phyloP scores from a whole-genome alignment of 441 rosid species.

The Syzygium malaccense region DNA sequence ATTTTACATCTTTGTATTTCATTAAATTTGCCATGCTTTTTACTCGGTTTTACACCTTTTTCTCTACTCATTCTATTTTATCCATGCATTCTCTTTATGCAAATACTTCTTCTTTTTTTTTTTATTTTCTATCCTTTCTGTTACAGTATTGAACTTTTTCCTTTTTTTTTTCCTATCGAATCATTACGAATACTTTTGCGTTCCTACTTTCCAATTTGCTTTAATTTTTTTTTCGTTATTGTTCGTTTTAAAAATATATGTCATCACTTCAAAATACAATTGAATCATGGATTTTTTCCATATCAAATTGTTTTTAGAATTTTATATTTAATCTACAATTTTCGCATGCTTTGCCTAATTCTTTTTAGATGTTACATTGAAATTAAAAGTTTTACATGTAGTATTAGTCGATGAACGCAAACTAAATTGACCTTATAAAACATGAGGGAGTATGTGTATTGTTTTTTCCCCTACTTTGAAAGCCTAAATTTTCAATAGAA shows the following conservation, averaged over 20 bases:
- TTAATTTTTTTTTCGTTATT: no score
- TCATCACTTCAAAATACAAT: background rate
- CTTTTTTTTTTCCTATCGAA: background rate
- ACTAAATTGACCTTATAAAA: background rate
- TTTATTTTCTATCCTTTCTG: background rate
- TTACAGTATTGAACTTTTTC: background rate
- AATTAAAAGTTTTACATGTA: background rate
- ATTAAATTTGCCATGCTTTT: background rate
- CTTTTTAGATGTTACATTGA: background rate
- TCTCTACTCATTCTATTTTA: no score
- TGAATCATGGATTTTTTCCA: background rate
- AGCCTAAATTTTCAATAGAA: background rate
- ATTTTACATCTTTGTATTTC: background rate
- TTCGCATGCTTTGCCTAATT: background rate
- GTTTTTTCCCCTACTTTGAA: background rate
- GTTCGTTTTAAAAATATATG: no score
- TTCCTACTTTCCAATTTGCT: background rate
- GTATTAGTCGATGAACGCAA: background rate
- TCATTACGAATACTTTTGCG: background rate
- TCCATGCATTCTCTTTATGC: background rate
- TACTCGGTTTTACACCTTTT: background rate
- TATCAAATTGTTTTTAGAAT: background rate
- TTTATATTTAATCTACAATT: background rate
- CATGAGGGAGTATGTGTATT: background rate
- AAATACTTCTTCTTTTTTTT: background rate